A percentile compares a stretch with the other conserved stretches of the same genome.
Evolutionary conservation across 2,329 filamentous ascomycete species (phyloP).

Genomic region (Pseudocercospora cruenta): DNA sequence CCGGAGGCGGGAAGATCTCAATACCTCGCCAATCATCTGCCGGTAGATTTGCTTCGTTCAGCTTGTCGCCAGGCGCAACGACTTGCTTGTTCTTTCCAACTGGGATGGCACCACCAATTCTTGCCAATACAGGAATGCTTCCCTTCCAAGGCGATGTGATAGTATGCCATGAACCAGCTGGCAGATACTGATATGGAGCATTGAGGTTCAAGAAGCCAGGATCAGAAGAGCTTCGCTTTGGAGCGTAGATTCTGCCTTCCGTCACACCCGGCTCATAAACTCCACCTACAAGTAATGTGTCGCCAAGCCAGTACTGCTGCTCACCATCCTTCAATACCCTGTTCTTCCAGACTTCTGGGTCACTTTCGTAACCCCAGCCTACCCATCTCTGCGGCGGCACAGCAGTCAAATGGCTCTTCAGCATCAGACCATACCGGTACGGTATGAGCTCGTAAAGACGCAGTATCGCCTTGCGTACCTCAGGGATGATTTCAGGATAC

Average conservation of each 20-base stretch:
- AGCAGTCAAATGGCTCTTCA: constrained; percentile 65
- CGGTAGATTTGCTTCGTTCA: constrained; percentile 50
- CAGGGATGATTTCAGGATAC: constrained; percentile 68
- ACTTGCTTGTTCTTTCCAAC: constrained; percentile 57
- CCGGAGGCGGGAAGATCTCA: constrained; percentile 60
- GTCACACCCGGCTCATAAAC: constrained; percentile 65
- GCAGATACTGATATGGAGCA: constrained; percentile 61
- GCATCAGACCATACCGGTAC: constrained; percentile 68
- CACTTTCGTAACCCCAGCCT: constrained; percentile 71
- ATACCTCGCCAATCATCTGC: constrained; percentile 60
- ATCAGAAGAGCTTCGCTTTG: constrained; percentile 46
- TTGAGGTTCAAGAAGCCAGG: constrained; percentile 67
- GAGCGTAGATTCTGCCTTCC: constrained; percentile 65
- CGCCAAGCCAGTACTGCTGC: constrained; percentile 74
- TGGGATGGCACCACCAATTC: constrained; percentile 58
- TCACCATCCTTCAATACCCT: constrained; percentile 64
- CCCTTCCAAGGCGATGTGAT: constrained; percentile 56
- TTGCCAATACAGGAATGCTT: constrained; percentile 61
- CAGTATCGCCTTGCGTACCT: constrained; percentile 68
- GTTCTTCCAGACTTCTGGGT: constrained; percentile 66
- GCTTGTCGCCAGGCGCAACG: constrained; percentile 54
- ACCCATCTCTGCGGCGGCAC: constrained; percentile 71
- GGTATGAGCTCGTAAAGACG: constrained; percentile 72
- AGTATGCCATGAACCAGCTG: constrained; percentile 58
- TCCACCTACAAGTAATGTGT: constrained; percentile 66